phyloP scores from a whole-genome alignment of 257 asterid genomes.

The Penstemon barbatus region DNA sequence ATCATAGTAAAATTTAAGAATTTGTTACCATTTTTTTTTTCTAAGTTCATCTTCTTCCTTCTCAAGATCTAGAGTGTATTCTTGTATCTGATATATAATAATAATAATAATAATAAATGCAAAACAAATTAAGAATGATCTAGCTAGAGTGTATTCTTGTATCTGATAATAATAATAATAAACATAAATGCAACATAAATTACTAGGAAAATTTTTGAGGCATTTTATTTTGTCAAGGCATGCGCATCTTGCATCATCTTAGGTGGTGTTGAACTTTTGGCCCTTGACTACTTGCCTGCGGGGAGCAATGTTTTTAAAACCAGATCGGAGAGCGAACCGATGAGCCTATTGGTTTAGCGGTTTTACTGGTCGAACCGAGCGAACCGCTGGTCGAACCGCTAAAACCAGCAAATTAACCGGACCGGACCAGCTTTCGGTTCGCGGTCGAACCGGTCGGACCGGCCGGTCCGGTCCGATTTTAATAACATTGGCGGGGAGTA shows the following conservation, averaged over 20 bases:
- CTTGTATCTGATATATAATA: conserved; percentile 43
- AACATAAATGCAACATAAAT: conserved; percentile 17
- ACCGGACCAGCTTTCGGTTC: too few species aligned
- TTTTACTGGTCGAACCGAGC: too few species aligned
- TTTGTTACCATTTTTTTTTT: conserved; percentile 64
- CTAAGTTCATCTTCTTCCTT: conserved; percentile 90
- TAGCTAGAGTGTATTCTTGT: conserved; percentile 86
- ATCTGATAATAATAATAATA: not conserved
- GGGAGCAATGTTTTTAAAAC: too few species aligned
- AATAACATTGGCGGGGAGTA: too few species aligned
- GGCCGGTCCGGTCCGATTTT: too few species aligned
- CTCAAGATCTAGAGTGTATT: conserved; percentile 80
- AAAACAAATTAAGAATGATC: conserved; percentile 28
- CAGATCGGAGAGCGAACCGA: too few species aligned
- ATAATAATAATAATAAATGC: conserved; percentile 7
- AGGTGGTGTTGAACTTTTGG: conserved; percentile 85
- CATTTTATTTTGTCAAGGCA: conserved; percentile 91
- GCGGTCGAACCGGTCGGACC: too few species aligned
- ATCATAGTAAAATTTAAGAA: conserved; percentile 23
- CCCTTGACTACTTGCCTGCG: conserved; percentile 99
- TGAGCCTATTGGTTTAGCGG: too few species aligned
- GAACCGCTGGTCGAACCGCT: too few species aligned
- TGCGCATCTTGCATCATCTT: conserved; percentile 82
- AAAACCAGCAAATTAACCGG: too few species aligned
- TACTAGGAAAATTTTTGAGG: conserved; percentile 90